Base-by-base conservation (phyloP, 2,329 filamentous ascomycete species). In the Pseudocercospora cruenta region DNA sequence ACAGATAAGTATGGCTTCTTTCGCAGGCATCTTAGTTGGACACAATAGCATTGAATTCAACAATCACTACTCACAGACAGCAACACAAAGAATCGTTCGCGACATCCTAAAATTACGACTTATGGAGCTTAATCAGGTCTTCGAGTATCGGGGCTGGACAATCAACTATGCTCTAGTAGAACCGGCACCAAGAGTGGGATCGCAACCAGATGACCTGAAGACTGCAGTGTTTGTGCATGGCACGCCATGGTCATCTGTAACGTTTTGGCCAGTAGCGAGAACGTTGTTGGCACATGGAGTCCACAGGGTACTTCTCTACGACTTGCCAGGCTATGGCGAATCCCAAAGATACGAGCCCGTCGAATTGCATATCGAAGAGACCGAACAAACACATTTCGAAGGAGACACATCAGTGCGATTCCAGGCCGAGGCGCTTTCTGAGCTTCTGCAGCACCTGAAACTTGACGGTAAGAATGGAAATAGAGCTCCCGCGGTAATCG, bases 221-320 rank as follows among this genome's bases (percentile, higher is more conserved):
- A 76, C 76, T 0, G 51, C 83, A 0, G 80, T 84, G 12, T 82
- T 84, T 43, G 71, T 84, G 8, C 82, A 84, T 64, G 82, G 82
- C 60, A 84, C 82, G 0, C 82, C 82, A 0, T 84, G 82, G 81
- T 82, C 81, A 1, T 82, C 80, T 1, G 69, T 64, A 0, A 75
- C 83, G 8, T 84, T 80, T 79, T 55, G 65, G 0, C 72, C 74
- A 1, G 76, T 79, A 19, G 80, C 79, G 1, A 66, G 74, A 31
- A 71, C 79, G 1, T 70, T 84, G 0, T 71, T 78, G 4, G 68
- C 70, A 1, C 73, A 75, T 16, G 24, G 43, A 12, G 28, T 58
- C 2, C 80, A 79, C 60, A 74, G 74, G 10, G 76, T 83, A 58
- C 80, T 83, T 65, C 72, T 84, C 12, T 83, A 81, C 64, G 82